These are phyloP conservation scores for Infundibulicybe gibba DNA, from an alignment of 768 basidiomycete genomes.

Conservation along the genomic window DNA sequence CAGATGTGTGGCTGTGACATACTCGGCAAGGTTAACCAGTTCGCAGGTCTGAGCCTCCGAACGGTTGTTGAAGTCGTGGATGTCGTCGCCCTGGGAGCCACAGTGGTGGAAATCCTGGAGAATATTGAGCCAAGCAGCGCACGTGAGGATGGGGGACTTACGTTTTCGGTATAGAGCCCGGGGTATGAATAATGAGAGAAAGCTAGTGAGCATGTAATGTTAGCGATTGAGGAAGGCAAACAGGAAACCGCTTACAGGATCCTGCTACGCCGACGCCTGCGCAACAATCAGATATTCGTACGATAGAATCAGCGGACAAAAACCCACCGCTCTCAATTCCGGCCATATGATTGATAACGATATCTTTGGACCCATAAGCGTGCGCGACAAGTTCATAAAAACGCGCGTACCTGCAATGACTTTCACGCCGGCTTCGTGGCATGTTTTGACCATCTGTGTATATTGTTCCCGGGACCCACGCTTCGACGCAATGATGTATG, in stretches of 20 bases:
- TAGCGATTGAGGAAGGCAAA: too few relatives aligned
- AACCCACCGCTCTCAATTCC: background rate
- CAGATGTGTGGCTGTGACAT: slow-evolving; percentile 4
- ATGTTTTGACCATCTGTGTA: slow-evolving; percentile 27
- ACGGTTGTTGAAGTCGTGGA: slow-evolving; percentile 37
- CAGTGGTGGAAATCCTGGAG: slow-evolving; percentile 44
- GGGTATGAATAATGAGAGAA: background rate
- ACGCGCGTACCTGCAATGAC: slow-evolving; percentile 26
- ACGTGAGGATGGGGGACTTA: too few relatives aligned
- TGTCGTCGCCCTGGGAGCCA: slow-evolving; percentile 32
- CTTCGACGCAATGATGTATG: slow-evolving; percentile 40
- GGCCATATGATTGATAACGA: background rate
- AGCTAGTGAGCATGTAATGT: too few relatives aligned
- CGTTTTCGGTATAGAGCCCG: background rate
- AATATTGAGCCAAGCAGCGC: too few relatives aligned
- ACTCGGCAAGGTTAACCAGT: slow-evolving; percentile 30
- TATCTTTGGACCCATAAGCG: background rate
- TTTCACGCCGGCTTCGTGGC: slow-evolving; percentile 25
- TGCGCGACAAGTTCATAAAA: slow-evolving; percentile 14
- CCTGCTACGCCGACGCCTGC: background rate
- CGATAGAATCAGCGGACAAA: too few relatives aligned
- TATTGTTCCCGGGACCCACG: slow-evolving; percentile 34
- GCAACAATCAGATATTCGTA: too few relatives aligned
- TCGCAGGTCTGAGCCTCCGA: slow-evolving; percentile 38
- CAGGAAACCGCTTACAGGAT: background rate